Evolutionary conservation across 1,284 basidiomycete species (phyloP), one percentile per base, ranked within the genome.

Genomic region (Grifola frondosa): DNA sequence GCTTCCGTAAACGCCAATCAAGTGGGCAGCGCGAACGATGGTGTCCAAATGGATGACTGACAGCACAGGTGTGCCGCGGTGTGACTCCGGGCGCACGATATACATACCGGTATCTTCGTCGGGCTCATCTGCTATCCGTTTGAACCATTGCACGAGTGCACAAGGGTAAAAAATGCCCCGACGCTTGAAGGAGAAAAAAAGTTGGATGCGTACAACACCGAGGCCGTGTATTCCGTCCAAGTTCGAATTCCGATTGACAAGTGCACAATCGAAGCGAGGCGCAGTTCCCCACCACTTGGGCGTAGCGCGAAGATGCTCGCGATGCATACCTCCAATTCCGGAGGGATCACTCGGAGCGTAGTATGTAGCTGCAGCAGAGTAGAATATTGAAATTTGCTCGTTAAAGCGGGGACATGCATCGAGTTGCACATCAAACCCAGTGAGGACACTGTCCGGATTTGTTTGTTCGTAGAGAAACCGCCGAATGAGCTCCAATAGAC

Each of bases 271-370:
- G 6, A 20, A 31, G 0, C 51, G 46, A 2, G 36, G 17, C 6
- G 41, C 19, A 5, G 36, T 44, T 16, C 36, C 26, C 5, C 49
- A 16, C 60, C 60, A 63, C 1, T 32, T 37, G 0, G 40, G 45
- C 1, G 30, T 32, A 1, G 50, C 31, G 8, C 49, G 48, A 9
- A 63, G 57, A 19, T 24, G 30, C 33, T 63, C 51, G 2, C 35
- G 45, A 8, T 38, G 42, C 61, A 63, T 59, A 2, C 61, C 54
- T 10, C 40, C 35, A 3, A 44, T 11, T 0, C 59, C 56, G 25
- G 44, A 56, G 3, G 30, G 41, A n/a, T 62, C 60, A 40, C 58
- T 62, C 6, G 58, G 60, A 5, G 62, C 59, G 35, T 54, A 54
- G 29, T 41, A 59, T 1, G 33, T 41, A 3, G 48, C 47, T 1